phyloP scores from a whole-genome alignment of 495 filamentous ascomycete species.

The Acidiella bohemica region DNA sequence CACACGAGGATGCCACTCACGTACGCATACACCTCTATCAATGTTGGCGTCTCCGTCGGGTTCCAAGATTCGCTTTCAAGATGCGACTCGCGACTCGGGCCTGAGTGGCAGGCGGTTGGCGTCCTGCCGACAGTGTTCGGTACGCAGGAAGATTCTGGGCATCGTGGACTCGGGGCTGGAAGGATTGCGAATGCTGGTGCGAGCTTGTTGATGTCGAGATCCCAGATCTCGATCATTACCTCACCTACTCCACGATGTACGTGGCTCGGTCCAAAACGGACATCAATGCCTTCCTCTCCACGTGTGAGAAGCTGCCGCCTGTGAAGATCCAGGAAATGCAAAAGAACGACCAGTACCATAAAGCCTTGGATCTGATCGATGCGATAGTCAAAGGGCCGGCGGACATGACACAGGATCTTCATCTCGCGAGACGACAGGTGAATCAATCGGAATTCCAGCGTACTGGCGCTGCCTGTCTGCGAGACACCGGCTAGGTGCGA shows the following conservation, averaged over 20 bases:
- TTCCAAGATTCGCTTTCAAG: too few relatives aligned
- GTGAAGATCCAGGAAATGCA: constrained; percentile 12
- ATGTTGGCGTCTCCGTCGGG: too few relatives aligned
- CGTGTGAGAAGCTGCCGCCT: constrained; percentile 17
- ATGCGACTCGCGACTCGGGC: too few relatives aligned
- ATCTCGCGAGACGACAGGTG: neutral
- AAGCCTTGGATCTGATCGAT: constrained; percentile 11
- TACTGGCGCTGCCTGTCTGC: constrained; percentile 3
- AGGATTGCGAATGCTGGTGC: constrained; percentile 18
- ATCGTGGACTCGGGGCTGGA: constrained; percentile 17
- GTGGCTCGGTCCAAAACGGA: constrained; percentile 22
- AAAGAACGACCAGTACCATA: neutral
- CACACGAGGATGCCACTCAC: constrained; percentile 6
- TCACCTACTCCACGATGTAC: constrained; percentile 20
- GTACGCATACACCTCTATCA: too few relatives aligned
- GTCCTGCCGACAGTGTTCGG: constrained; percentile 26
- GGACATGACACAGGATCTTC: constrained; percentile 5
- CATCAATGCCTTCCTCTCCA: constrained; percentile 27
- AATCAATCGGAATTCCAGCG: constrained; percentile 13
- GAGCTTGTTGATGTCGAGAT: constrained; percentile 25
- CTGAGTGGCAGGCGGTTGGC: too few relatives aligned
- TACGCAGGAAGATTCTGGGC: constrained; percentile 20
- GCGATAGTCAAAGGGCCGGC: constrained; percentile 1
- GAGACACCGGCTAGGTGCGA: constrained; percentile 5
- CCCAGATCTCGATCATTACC: constrained; percentile 25